Evolutionary conservation across 2,329 filamentous ascomycete genomes (phyloP).

Genomic region (Trichophyton schoenleinii): DNA sequence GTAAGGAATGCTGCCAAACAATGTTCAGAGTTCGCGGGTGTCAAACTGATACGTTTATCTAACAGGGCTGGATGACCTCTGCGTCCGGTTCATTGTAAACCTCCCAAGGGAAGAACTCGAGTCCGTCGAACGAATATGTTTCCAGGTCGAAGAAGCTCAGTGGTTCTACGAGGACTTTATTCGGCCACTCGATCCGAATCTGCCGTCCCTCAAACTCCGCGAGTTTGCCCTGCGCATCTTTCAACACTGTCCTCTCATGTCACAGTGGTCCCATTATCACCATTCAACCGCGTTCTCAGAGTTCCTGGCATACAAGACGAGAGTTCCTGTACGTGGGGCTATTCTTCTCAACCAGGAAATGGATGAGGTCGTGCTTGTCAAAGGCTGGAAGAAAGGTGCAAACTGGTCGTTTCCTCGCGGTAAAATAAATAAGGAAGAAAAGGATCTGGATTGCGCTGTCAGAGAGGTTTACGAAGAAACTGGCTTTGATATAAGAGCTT

Average conservation of each 20-base stretch:
- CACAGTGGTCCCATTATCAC: slow-evolving; percentile 62
- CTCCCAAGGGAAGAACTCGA: slow-evolving; percentile 81
- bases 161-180: slow-evolving; percentile 99
- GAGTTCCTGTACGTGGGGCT: slow-evolving; percentile 84
- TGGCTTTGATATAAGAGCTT: slow-evolving; percentile 65
- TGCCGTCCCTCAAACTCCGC: slow-evolving; percentile 75
- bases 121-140: slow-evolving; percentile 87
- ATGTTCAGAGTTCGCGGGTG: background rate
- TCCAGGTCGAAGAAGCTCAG: slow-evolving; percentile 97
- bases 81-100: slow-evolving; percentile 96
- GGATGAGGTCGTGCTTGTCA: slow-evolving; percentile 86
- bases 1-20: slow-evolving; percentile 34
- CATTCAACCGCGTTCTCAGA: slow-evolving; percentile 77
- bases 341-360: slow-evolving; percentile 89
- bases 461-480: slow-evolving; percentile 96
- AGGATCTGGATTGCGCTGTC: slow-evolving; percentile 83
- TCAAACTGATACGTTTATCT: slow-evolving; percentile 6
- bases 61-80: slow-evolving; percentile 88
- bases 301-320: slow-evolving; percentile 87
- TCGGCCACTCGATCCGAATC: slow-evolving; percentile 67
- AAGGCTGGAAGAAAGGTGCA: slow-evolving; percentile 93
- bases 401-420: slow-evolving; percentile 95
- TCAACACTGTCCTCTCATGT: slow-evolving; percentile 80
- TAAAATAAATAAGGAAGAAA: slow-evolving; percentile 96
- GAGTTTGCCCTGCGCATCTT: slow-evolving; percentile 85